These are phyloP conservation scores for Cladosporium oxysporum DNA, from an alignment of 2,329 filamentous ascomycete genomes.

Conservation along the genomic window DNA sequence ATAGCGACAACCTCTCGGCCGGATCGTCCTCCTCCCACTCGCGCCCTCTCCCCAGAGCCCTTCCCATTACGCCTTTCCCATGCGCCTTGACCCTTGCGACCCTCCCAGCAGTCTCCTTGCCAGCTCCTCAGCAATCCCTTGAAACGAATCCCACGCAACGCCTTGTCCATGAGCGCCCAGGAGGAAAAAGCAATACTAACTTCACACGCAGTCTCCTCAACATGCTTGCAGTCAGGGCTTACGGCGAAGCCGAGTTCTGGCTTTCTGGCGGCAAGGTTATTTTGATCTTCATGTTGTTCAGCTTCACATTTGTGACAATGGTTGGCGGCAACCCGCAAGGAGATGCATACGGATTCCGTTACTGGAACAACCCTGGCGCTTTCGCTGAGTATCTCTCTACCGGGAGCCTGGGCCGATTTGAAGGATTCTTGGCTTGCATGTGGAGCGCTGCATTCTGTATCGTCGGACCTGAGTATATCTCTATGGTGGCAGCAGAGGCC, in stretches of 20 bases:
- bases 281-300: constrained; percentile 48
- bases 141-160: neutral
- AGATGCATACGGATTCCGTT: constrained; percentile 46
- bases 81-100: neutral
- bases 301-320: constrained; percentile 42
- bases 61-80: constrained; percentile 1
- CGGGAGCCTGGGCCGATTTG: constrained; percentile 36
- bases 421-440: constrained; percentile 40
- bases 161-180: neutral
- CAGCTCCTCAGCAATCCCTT: neutral
- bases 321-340: constrained; percentile 37
- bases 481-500: constrained; percentile 51
- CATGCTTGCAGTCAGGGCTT: constrained; percentile 48
- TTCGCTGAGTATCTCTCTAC: constrained; percentile 34
- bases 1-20: neutral
- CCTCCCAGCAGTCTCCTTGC: neutral
- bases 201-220: constrained; percentile 41
- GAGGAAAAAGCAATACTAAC: constrained; percentile 2
- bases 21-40: neutral
- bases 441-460: constrained; percentile 35
- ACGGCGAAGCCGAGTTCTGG: constrained; percentile 52
- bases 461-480: constrained; percentile 50
- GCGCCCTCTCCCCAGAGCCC: neutral
- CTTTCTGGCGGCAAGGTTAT: constrained; percentile 53
- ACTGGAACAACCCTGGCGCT: constrained; percentile 44